Evolutionary conservation across 768 basidiomycete species (phyloP).

Genomic region (Pleurotus salmoneostramineus): DNA sequence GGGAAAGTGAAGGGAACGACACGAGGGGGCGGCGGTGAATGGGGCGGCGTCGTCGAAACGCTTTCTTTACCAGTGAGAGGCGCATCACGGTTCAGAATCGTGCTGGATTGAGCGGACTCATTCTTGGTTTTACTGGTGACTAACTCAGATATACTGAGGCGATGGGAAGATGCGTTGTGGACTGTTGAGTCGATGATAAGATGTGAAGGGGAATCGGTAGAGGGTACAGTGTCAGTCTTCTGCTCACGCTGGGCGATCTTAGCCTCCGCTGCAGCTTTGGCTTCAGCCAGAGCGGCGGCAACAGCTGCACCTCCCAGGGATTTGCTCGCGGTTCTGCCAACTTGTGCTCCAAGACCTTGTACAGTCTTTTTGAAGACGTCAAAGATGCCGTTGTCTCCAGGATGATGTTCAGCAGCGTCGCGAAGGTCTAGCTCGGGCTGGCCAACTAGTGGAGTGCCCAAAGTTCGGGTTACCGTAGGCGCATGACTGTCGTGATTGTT

Average conservation of each 20-base stretch:
- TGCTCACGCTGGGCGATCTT: constrained; percentile 63
- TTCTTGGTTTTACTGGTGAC: constrained; percentile 26
- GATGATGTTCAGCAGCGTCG: neutral
- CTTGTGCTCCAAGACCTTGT: constrained; percentile 57
- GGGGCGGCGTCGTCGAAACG: constrained; percentile 52
- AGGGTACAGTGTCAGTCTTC: constrained; percentile 27
- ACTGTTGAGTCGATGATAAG: too few species aligned
- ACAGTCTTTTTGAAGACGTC: constrained; percentile 70
- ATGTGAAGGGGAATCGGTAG: too few species aligned
- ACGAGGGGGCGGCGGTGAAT: constrained; percentile 40
- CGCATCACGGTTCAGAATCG: constrained; percentile 17
- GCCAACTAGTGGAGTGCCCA: too few species aligned
- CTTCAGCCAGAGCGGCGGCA: constrained; percentile 62
- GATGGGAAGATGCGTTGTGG: constrained; percentile 15
- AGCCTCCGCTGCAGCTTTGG: constrained; percentile 63
- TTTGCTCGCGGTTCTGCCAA: constrained; percentile 56
- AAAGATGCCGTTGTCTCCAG: constrained; percentile 46
- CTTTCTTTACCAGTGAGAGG: constrained; percentile 25
- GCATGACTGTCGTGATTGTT: too few species aligned
- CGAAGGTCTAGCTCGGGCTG: neutral
- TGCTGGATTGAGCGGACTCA: too few species aligned
- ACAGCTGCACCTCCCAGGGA: constrained; percentile 57
- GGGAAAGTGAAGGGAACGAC: constrained; percentile 27
- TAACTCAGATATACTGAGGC: constrained; percentile 62
- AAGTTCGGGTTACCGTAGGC: too few species aligned